phyloP scores from a whole-genome alignment of 179 eudicot species.

The Carnegiea gigantea region DNA sequence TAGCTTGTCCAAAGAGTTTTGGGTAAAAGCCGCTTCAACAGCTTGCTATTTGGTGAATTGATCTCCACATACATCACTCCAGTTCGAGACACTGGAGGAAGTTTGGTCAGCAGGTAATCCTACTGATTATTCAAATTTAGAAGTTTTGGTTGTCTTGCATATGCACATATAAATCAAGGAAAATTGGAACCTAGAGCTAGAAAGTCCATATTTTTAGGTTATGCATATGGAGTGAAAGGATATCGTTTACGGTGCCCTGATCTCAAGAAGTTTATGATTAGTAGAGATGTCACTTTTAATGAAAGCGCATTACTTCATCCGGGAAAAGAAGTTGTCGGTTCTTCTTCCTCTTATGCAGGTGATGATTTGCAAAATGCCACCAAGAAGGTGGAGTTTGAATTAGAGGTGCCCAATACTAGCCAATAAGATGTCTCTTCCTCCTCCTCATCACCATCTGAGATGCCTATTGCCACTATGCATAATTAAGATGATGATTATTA shows the following conservation, averaged over 20 bases:
- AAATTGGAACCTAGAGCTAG: conserved; percentile 7
- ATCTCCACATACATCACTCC: too few species aligned
- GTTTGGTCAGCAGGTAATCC: background rate
- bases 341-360: background rate
- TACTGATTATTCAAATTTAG: too few species aligned
- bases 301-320: background rate
- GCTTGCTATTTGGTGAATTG: too few species aligned
- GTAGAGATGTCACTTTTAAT: conserved; percentile 17
- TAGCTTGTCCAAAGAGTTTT: too few species aligned
- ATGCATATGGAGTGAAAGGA: conserved; percentile 9
- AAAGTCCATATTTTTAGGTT: too few species aligned
- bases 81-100: too few species aligned
- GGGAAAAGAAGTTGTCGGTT: background rate
- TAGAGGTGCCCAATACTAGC: background rate
- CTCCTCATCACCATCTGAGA: background rate
- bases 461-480: too few species aligned
- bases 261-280: background rate
- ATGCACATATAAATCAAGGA: conserved; percentile 13
- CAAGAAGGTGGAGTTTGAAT: conserved; percentile 7
- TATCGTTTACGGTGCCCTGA: conserved; percentile 9
- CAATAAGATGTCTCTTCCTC: background rate
- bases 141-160: background rate
- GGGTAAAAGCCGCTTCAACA: too few species aligned
- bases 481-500: background rate
- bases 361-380: background rate